A percentile compares a stretch with the other conserved stretches of the same genome.
Evolutionary conservation across 2,329 filamentous ascomycete species (phyloP).

Genomic region (Podosphaera aphanis): DNA sequence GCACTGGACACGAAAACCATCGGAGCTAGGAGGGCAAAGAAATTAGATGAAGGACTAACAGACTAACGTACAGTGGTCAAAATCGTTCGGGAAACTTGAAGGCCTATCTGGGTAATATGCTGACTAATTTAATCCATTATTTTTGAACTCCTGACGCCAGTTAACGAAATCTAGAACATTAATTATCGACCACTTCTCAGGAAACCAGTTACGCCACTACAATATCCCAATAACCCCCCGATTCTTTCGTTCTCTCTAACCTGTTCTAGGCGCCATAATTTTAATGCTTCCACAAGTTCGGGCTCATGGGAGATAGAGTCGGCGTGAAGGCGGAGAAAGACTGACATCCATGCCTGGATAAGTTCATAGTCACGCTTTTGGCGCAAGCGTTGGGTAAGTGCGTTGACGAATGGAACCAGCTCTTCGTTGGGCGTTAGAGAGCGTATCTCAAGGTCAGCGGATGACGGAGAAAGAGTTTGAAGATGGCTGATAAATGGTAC

Average conservation of each 20-base stretch:
- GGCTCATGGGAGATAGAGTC: constrained; percentile 26
- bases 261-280: constrained; percentile 49
- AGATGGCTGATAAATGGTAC: constrained; percentile 52
- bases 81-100: too few species aligned
- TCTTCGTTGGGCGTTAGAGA: constrained; percentile 45
- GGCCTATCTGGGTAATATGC: too few species aligned
- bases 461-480: constrained; percentile 58
- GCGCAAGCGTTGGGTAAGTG: constrained; percentile 46
- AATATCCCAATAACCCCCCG: constrained; percentile 62
- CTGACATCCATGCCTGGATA: constrained; percentile 90
- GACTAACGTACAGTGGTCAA: too few species aligned
- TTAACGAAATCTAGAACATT: too few species aligned
- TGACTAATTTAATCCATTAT: too few species aligned
- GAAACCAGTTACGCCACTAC: constrained; percentile 65
- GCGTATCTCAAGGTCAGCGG: constrained; percentile 74
- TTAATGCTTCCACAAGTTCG: constrained; percentile 32
- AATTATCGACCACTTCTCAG: constrained; percentile 30
- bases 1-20: too few species aligned
- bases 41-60: too few species aligned
- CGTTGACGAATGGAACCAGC: constrained; percentile 55
- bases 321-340: constrained; percentile 63
- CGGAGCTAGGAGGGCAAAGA: too few species aligned
- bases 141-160: too few species aligned
- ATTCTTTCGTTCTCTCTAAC: constrained; percentile 47
- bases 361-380: constrained; percentile 71